A percentile compares a stretch with the other conserved stretches of the same genome.
Evolutionary conservation across 257 asterid species (phyloP).

Genomic region (Solanum chiquidenum): DNA sequence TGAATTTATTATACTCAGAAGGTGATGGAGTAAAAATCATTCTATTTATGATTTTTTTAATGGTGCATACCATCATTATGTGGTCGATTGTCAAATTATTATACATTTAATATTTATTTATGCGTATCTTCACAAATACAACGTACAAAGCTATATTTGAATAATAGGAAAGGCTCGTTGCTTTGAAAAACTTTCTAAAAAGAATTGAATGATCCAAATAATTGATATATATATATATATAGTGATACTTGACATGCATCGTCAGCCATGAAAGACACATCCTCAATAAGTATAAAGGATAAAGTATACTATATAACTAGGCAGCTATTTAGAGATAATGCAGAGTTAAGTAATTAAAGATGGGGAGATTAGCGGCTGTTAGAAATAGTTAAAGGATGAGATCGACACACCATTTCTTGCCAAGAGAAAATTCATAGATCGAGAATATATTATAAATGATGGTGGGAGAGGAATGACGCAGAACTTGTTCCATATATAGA

Average conservation of each 20-base stretch:
- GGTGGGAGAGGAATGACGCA: not conserved
- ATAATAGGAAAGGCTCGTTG: not conserved
- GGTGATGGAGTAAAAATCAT: too few relatives aligned
- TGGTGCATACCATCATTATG: not conserved
- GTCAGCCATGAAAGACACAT: not conserved
- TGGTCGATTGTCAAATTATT: not conserved
- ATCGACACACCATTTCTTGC: not conserved
- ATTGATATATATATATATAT: not conserved
- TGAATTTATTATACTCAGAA: too few relatives aligned
- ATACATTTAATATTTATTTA: not conserved
- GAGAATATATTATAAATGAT: not conserved
- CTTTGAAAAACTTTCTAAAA: not conserved
- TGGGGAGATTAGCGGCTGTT: not conserved
- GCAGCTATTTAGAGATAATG: not conserved
- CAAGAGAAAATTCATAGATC: not conserved
- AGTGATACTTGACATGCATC: not conserved
- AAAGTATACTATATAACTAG: not conserved
- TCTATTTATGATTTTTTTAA: too few relatives aligned
- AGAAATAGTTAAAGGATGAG: not conserved
- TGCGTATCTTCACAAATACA: not conserved
- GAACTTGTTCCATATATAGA: not conserved
- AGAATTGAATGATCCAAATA: not conserved
- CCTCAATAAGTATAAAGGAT: not conserved
- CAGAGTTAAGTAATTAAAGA: not conserved
- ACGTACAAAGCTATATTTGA: not conserved